Base-by-base conservation (phyloP, 306 rosid species). In the Benincasa hispida region DNA sequence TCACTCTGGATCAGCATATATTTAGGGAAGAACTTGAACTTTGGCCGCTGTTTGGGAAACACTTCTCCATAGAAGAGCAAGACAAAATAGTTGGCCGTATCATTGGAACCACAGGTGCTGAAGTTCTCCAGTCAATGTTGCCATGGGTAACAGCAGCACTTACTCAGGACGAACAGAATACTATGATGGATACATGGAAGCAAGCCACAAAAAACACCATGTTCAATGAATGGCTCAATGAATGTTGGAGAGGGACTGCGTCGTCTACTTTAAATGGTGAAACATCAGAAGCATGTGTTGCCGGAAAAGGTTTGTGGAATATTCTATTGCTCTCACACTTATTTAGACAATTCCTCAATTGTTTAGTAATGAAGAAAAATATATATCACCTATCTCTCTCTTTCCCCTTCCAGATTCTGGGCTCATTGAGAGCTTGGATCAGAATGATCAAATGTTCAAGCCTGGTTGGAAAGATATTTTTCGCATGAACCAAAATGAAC, bases 381-480 rank as follows among this genome's bases (percentile, higher is more conserved):
- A 10, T 45, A 24, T 3, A 9, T 72, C 24, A 10, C 76, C 17
- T 6, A 28, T 50, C 76, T 48, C 48, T 24, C 75, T 70, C 5
- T 54, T 9, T 76, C 66, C 25, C 62, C 27, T 78, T 79, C 51
- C 80, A 87, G 98, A 88, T 74, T 75, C 83, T 61, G 99, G 88
- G 63, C 80, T 84, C 81, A 94, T 88, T 82, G 99, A 89, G 91
- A 87, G 89, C 88, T 86, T 95, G 90, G 87, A 87, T 69, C 89
- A 88, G 77, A 88, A 84, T 78, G 98, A 90, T 80, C 97, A 90
- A 88, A 95, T 90, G 99, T 95, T 95, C 87, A 95, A 87, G 87
- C 99, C 99, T 50, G 99, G 99, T 69, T 95, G 99, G 99, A 95
- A 95, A 84, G 99, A 95, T 86, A 95, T 95, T 82, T 95, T 95